A percentile compares a stretch with the other conserved stretches of the same genome.
These are phyloP conservation scores for Sporisorium exsertum DNA, from an alignment of 1,284 basidiomycete genomes.

Conservation along the genomic window DNA sequence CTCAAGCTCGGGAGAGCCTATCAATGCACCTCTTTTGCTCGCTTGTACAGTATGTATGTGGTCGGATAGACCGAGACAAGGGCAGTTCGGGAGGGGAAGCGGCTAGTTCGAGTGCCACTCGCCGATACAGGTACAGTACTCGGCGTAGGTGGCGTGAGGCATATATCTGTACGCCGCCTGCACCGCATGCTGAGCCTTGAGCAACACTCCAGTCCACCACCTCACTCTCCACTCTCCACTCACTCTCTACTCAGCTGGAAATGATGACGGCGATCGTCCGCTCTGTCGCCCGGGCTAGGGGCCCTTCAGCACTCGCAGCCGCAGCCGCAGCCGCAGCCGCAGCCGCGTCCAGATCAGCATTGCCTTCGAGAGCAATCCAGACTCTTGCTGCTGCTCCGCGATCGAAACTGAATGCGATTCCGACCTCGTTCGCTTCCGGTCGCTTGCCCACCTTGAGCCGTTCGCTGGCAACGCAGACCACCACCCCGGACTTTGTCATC, in stretches of 20 bases:
- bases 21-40: neutral
- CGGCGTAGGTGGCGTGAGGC: neutral
- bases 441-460: neutral
- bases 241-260: neutral
- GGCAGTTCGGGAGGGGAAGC: neutral
- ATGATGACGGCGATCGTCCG: neutral
- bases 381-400: constrained; percentile 2
- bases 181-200: neutral
- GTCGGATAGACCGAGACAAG: neutral
- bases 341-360: neutral
- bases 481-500: constrained; percentile 67
- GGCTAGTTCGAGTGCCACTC: neutral
- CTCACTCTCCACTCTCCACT: neutral
- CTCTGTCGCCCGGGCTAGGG: neutral
- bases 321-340: neutral
- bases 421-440: neutral
- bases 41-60: too few relatives aligned
- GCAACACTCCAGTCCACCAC: constrained; percentile 5
- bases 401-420: neutral
- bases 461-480: constrained; percentile 17
- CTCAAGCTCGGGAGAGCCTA: neutral
- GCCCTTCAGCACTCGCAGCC: neutral
- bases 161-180: neutral
- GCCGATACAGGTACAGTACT: too few relatives aligned
- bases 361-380: constrained; percentile 1